Conservation (phyloP, 345 rosid genomes). For the Pelargonium nanum region DNA sequence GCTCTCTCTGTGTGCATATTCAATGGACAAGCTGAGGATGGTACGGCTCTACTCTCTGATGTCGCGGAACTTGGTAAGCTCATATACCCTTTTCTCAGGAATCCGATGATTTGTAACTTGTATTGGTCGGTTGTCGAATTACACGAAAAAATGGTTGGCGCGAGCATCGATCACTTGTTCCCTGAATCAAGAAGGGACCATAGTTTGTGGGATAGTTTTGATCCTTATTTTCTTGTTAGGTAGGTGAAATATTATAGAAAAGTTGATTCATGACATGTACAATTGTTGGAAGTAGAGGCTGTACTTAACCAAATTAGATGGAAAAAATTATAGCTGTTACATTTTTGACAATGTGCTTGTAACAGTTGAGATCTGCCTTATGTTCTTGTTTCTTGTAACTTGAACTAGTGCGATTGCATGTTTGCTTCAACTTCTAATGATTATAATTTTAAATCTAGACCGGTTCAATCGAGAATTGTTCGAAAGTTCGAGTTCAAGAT, state of each 20-base stretch:
- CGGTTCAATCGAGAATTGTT: too few relatives aligned
- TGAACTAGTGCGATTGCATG: too few relatives aligned
- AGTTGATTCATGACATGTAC: not conserved
- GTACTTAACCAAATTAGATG: too few relatives aligned
- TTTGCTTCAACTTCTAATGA: too few relatives aligned
- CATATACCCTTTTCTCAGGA: slow-evolving; percentile 47
- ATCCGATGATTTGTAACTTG: slow-evolving; percentile 61
- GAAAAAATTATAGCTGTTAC: too few relatives aligned
- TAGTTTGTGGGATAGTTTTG: slow-evolving; percentile 51
- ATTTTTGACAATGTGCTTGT: too few relatives aligned
- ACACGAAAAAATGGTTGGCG: slow-evolving; percentile 30
- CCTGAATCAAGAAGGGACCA: slow-evolving; percentile 13
- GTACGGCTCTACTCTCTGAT: slow-evolving; percentile 22
- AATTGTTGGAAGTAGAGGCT: too few relatives aligned
- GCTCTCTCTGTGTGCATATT: slow-evolving; percentile 56
- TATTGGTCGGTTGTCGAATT: slow-evolving; percentile 36
- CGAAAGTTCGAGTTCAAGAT: too few relatives aligned
- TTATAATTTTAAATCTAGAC: too few relatives aligned
- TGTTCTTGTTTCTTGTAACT: too few relatives aligned
- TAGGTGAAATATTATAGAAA: slow-evolving; percentile 5
- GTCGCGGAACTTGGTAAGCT: slow-evolving; percentile 44
- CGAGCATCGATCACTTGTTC: slow-evolving; percentile 9
- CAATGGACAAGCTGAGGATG: slow-evolving; percentile 21
- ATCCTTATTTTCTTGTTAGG: slow-evolving; percentile 73
- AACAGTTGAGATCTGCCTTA: too few relatives aligned